Evolutionary conservation across 2,329 filamentous ascomycete species (phyloP).

Genomic region (Calonectria multiphialidica): DNA sequence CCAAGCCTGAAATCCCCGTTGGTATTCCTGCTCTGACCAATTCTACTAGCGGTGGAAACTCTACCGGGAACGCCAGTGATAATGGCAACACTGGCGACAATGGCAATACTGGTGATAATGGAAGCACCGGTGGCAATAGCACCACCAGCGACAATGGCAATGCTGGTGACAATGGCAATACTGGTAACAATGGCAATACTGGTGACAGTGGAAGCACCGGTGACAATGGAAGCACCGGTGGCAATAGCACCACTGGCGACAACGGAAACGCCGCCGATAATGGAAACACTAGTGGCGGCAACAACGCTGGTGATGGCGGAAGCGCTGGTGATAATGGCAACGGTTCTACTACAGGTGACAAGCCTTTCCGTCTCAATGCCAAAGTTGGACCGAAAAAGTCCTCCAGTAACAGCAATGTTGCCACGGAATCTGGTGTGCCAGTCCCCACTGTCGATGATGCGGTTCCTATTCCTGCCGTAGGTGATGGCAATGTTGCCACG

Average conservation of each 20-base stretch:
- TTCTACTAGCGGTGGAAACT: not conserved
- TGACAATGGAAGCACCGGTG: too few relatives aligned
- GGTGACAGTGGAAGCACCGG: too few relatives aligned
- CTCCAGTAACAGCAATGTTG: not conserved
- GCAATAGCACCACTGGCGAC: not conserved
- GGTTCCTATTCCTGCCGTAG: not conserved
- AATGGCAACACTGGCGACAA: not conserved
- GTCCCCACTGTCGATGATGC: not conserved
- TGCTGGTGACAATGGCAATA: too few relatives aligned
- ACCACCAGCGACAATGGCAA: not conserved
- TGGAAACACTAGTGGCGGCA: not conserved
- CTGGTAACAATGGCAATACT: too few relatives aligned
- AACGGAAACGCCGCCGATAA: not conserved
- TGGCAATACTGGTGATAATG: too few relatives aligned
- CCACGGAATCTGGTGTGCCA: too few relatives aligned
- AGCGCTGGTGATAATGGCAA: not conserved
- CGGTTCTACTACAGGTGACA: not conserved
- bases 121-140: not conserved
- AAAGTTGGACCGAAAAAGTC: not conserved
- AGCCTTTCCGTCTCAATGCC: not conserved
- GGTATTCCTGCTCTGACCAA: not conserved
- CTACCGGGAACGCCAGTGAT: not conserved
- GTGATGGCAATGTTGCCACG: not conserved
- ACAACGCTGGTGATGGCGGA: not conserved
- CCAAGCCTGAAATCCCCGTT: not conserved